Evolutionary conservation across 2,329 filamentous ascomycete genomes (phyloP).

Genomic region (Tolypocladium nubicola): DNA sequence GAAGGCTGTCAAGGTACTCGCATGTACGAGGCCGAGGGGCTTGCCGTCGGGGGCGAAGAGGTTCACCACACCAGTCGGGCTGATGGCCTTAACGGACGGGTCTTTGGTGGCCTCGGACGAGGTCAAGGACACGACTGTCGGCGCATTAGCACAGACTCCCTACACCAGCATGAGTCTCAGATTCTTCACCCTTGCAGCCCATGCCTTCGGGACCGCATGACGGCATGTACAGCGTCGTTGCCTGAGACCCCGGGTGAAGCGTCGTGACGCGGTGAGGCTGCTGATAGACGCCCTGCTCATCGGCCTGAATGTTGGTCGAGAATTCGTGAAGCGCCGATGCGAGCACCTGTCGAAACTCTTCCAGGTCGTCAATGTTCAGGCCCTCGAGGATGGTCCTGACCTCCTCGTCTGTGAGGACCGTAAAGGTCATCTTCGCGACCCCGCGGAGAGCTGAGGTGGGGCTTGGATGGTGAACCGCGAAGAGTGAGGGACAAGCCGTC

Average conservation of each 20-base stretch:
- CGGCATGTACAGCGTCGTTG: constrained; percentile 65
- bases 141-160: not conserved
- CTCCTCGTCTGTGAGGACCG: constrained; percentile 47
- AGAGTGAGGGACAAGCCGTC: not conserved
- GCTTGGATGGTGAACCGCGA: not conserved
- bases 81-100: constrained; percentile 22
- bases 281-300: constrained; percentile 34
- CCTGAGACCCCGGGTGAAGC: constrained; percentile 34
- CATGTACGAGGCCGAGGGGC: constrained; percentile 59
- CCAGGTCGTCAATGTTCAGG: constrained; percentile 40
- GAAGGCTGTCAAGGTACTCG: constrained; percentile 67
- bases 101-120: constrained; percentile 24
- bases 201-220: constrained; percentile 53
- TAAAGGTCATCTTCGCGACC: constrained; percentile 39
- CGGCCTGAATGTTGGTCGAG: constrained; percentile 41
- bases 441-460: not conserved
- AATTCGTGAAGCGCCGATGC: constrained; percentile 48
- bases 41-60: constrained; percentile 53
- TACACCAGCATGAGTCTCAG: not conserved
- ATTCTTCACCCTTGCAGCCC: constrained; percentile 51
- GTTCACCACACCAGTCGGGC: constrained; percentile 57
- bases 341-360: constrained; percentile 37
- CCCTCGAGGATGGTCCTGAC: constrained; percentile 43
- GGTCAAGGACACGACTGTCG: constrained; percentile 51
- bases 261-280: constrained; percentile 44